Evolutionary conservation across 2,329 filamentous ascomycete genomes (phyloP).

Genomic region (Teratosphaeria epicoccoides): DNA sequence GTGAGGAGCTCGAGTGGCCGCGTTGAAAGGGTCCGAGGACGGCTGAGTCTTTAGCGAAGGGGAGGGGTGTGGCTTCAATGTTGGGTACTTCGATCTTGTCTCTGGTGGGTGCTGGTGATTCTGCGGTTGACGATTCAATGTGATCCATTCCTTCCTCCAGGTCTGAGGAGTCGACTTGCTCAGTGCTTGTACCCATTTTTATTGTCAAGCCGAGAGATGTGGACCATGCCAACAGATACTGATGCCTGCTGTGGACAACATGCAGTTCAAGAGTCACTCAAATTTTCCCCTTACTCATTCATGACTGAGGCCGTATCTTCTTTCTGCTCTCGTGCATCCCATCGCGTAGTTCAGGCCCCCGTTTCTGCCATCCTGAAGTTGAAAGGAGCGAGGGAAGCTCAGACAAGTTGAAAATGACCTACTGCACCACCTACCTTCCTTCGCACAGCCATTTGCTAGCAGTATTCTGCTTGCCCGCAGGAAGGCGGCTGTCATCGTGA

Average conservation of each 20-base stretch:
- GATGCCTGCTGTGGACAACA: background rate
- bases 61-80: conserved; percentile 4
- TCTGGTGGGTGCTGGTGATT: background rate
- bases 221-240: background rate
- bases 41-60: conserved; percentile 10
- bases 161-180: background rate
- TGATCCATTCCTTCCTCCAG: background rate
- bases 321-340: background rate
- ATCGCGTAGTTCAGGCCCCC: background rate
- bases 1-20: conserved; percentile 2
- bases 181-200: background rate
- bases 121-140: background rate
- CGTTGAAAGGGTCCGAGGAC: conserved; percentile 4
- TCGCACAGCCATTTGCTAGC: background rate
- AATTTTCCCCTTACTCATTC: background rate
- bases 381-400: background rate
- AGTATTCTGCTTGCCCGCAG: background rate
- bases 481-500: background rate
- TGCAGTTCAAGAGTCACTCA: background rate
- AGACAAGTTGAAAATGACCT: background rate
- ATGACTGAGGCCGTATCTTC: background rate
- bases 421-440: background rate
- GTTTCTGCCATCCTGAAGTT: background rate
- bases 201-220: background rate
- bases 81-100: conserved; percentile 8